phyloP scores from a whole-genome alignment of 306 rosid species.

The Citrullus amarus region DNA sequence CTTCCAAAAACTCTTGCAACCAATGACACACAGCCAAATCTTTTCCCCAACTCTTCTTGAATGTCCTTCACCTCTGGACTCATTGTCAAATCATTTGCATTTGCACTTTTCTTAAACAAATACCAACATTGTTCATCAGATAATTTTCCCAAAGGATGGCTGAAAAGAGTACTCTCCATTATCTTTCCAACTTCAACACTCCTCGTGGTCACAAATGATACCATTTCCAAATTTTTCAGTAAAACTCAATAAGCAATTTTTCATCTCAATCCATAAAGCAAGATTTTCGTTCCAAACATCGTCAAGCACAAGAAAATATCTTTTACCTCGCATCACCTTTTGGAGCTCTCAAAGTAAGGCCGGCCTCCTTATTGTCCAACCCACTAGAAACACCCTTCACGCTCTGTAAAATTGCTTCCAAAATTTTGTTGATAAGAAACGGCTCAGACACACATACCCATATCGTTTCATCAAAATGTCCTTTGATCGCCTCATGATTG shows the following conservation, averaged over 20 bases:
- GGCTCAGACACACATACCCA: constrained; percentile 13
- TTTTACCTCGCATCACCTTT: neutral
- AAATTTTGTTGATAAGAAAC: neutral
- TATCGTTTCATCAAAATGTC: neutral
- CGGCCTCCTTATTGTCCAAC: neutral
- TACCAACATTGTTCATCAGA: constrained; percentile 4
- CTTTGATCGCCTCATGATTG: neutral
- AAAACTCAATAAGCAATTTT: neutral
- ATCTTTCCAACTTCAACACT: neutral
- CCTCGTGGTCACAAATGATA: neutral
- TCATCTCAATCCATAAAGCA: neutral
- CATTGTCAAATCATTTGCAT: neutral
- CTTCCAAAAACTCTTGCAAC: constrained; percentile 4
- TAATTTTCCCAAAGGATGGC: neutral
- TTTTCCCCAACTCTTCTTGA: neutral
- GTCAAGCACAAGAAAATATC: constrained; percentile 9
- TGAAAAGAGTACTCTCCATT: neutral
- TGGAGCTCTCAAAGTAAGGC: neutral
- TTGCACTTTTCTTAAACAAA: neutral
- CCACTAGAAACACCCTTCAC: no score
- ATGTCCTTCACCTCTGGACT: neutral
- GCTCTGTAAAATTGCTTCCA: neutral
- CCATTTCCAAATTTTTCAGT: neutral
- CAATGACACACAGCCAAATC: constrained; percentile 5
- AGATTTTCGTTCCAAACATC: constrained; percentile 15